Evolutionary conservation across 139 green algal species (phyloP), one percentile per base, ranked within the genome.

Genomic region (Tetradesmus lagerheimii): DNA sequence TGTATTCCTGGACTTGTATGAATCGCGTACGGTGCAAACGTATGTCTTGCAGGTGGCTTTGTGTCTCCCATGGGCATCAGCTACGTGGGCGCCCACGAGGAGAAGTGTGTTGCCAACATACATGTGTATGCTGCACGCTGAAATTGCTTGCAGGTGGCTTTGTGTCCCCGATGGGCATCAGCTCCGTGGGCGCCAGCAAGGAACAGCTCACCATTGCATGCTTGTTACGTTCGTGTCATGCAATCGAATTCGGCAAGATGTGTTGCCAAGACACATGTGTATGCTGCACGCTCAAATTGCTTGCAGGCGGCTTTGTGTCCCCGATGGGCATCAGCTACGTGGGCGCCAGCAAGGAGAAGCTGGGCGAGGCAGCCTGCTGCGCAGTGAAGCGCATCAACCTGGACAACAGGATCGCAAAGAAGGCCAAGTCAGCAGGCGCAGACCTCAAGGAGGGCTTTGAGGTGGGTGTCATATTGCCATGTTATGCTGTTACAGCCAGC

Each of bases 371-470:
- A 29, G 97, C 96, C 0, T 96, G 95, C 76, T 97, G 94, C 89
- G 97, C 97, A 6, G 94, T 98, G 6, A 97, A 97, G 92, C 95
- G 97, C 85, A 97, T 97, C 83, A 93, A 98, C 92, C 90, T 99
- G 87, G 97, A 99, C 89, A 89, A 93, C 15, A 91, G 97, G 80
- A 85, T 98, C 38, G 96, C 97, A 83, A 93, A 93, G 83, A 90
- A 91, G 9, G 95, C 96, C 35, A 62, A 64, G 25, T 78, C 89
- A 45, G 89, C 91, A 1, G 97, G 97, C n/a, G 97, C 96, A 29
- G 91, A 97, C 47, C 93, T 99, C 1, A 96, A 94, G 80, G 97
- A 99, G 92, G 93, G 91, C 67, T 98, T 98, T 83, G 97, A 99
- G 89, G 96, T 80, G 31, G 31, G 74, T 23, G 29, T 41, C 23